Base-by-base conservation (phyloP, 176 grass and related monocot species). In the Phyllostachys edulis region DNA sequence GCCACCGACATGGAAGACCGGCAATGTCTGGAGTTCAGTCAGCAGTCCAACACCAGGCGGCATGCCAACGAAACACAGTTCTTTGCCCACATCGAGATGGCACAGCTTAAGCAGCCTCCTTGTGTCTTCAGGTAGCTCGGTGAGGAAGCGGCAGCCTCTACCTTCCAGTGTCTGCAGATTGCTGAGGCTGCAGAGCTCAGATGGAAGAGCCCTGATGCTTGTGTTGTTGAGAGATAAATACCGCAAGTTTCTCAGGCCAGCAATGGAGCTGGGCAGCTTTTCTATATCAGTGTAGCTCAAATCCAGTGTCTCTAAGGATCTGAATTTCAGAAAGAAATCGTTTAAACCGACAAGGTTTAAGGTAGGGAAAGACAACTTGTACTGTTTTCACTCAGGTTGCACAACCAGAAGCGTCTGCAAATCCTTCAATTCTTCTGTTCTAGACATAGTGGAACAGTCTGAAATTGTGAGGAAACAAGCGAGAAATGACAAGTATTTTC, bases 221-320 rank as follows among this genome's bases (percentile, higher is more conserved):
- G 91, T 92, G 63, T 66, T 82, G 41, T 42, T 84, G 60, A 92
- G 51, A 79, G 63, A 38, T 10, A 92, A 69, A 73, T 70, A 84
- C 12, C 46, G 12, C 49, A 92, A 71, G 68, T 79, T 81, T 56
- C 59, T 66, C 52, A 89, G 32, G 21, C 34, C 52, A 39, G 27
- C 9, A 51, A 89, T 87, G 4, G 90, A 87, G 2, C 27, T 16
- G 8, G 84, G 87, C 10, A 92, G 57, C 34, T 77, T 32, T 54
- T 77, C 9, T 24, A 84, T 61, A 47, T 80, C 67, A 0, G 54
- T 81, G 21, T 81, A 29, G 51, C 70, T 75, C 71, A 92, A 50
- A 80, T 87, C 80, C 62, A 89, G 64, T 13, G 36, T 75, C 17
- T 69, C 57, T 32, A 92, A 75, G 40, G 38, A 69, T 56, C 9